Evolutionary conservation across 2,329 filamentous ascomycete genomes (phyloP).

Genomic region (Alternaria hordeiaustralica): DNA sequence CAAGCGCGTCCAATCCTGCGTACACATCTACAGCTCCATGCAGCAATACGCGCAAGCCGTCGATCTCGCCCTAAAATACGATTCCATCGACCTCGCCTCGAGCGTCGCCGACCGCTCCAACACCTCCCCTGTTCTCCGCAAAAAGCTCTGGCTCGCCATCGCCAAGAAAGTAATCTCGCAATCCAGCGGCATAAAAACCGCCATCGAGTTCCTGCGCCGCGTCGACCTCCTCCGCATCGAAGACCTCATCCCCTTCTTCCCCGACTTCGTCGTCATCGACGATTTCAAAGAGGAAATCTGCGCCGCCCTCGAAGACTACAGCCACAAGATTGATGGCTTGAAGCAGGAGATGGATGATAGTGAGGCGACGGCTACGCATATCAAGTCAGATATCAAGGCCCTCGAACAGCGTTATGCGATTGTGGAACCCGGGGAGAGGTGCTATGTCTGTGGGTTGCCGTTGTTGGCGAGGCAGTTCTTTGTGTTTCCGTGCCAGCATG

Average conservation of each 20-base stretch:
- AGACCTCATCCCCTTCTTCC: conserved; percentile 97
- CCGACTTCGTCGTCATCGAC: conserved; percentile 97
- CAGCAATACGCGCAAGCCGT: conserved; percentile 92
- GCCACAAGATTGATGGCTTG: conserved; percentile 83
- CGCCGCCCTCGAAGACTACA: conserved; percentile 89
- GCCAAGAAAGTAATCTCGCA: conserved; percentile 92
- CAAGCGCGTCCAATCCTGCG: conserved; percentile 88
- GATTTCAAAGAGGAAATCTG: conserved; percentile 99
- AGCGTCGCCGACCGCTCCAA: conserved; percentile 87
- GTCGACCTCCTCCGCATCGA: conserved; percentile 94
- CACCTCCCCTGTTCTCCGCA: conserved; percentile 78
- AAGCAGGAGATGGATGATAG: conserved; percentile 97
- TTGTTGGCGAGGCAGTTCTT: conserved; percentile 93
- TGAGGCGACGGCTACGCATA: conserved; percentile 85
- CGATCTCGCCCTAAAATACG: conserved; percentile 86
- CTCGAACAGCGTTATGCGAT: conserved; percentile 92
- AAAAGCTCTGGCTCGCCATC: conserved; percentile 94
- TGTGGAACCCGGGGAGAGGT: conserved; percentile 93
- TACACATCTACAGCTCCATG: conserved; percentile 98
- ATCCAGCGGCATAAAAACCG: conserved; percentile 80
- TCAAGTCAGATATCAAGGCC: conserved; percentile 85
- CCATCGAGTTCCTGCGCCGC: conserved; percentile 90
- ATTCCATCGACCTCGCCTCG: conserved; percentile 87
- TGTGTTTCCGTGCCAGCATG: conserved; percentile 97
- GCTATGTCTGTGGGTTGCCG: conserved; percentile 85